Percentiles rank a stretch among this genome's conserved stretches.
phyloP scores from a whole-genome alignment of 495 filamentous ascomycete species.

The Chlorociboria aeruginascens region DNA sequence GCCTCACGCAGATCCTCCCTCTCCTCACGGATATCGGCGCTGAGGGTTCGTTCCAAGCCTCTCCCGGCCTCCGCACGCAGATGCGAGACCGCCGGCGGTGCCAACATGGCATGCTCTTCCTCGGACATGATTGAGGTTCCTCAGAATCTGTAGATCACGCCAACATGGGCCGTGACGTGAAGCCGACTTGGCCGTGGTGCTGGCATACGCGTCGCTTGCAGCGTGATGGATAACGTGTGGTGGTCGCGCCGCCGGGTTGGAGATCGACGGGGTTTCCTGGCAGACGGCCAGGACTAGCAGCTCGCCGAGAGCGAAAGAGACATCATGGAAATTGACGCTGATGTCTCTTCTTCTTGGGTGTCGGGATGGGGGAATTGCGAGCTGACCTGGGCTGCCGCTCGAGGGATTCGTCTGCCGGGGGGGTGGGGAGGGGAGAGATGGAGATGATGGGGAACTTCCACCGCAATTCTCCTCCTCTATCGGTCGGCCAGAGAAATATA shows the following conservation, averaged over 20 bases:
- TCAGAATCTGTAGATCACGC: constrained; percentile 10
- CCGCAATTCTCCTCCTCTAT: too few species aligned
- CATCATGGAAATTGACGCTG: constrained; percentile 20
- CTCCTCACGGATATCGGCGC: constrained; percentile 51
- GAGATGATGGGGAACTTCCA: not conserved
- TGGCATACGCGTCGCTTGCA: constrained; percentile 8
- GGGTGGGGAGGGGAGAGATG: not conserved
- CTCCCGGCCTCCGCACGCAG: constrained; percentile 34
- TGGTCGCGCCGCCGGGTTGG: constrained; percentile 6
- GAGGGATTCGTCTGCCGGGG: not conserved
- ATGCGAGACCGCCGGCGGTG: constrained; percentile 21
- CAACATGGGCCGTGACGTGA: constrained; percentile 15
- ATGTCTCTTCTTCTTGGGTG: constrained; percentile 11
- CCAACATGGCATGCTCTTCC: constrained; percentile 13
- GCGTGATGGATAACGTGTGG: constrained; percentile 9
- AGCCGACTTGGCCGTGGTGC: not conserved
- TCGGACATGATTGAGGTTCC: constrained; percentile 13
- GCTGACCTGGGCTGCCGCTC: not conserved
- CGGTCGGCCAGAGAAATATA: too few species aligned
- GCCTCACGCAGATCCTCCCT: constrained; percentile 88
- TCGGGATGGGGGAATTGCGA: constrained; percentile 2
- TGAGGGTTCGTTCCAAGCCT: constrained; percentile 40
- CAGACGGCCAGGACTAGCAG: constrained; percentile 14
- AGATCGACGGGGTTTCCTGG: constrained; percentile 1
- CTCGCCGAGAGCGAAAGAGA: constrained; percentile 8